Base-by-base conservation (phyloP, 2,329 filamentous ascomycete species). In the Cytospora mali region DNA sequence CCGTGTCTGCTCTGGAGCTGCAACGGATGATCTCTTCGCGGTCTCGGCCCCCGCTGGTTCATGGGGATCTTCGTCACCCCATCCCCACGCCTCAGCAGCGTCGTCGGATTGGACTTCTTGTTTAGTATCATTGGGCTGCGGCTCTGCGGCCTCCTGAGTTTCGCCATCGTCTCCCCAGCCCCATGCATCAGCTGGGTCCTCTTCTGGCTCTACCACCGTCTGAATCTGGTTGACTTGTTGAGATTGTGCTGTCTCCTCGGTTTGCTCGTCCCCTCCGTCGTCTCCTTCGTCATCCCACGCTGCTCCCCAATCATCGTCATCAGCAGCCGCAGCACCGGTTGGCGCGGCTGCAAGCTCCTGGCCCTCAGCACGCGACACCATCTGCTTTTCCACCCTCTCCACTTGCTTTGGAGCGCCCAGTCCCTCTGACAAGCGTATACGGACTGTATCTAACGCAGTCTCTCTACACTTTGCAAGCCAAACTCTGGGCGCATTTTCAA, bases 391-490 rank as follows among this genome's bases (percentile, higher is more conserved):
- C 1, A 96, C 81, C 69, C 90, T 87, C 73, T 97, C 93, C 1
- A 96, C 93, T 52, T 84, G 81, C 68, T 86, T 89, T 16, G 88
- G 82, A 28, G 81, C 76, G 10, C 88, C 88, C 46, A 94, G 82
- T 0, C 75, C 91, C 57, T 79, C 78, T 4, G 87, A 82, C 2
- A 97, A 81, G 52, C 89, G 84, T 23, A 77, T 83, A 27, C 95
- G 86, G 14, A 96, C 87, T 35, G 84, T 83, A 65, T 93, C 89
- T 27, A 99, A 81, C 0, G 92, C 88, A 35, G 84, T 87, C 70
- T 96, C 93, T 70, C 91, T 87, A 67, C 93, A 89, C 72, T 92
- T 94, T 2, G 85, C 85, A 16, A 98, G 82, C 95, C 95, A 99
- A 28, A 92, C 88, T 62, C 87, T 86, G 0, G 93, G 91, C 1